phyloP scores from a whole-genome alignment of 495 filamentous ascomycete species.

The Sabuloglossum arenarium region DNA sequence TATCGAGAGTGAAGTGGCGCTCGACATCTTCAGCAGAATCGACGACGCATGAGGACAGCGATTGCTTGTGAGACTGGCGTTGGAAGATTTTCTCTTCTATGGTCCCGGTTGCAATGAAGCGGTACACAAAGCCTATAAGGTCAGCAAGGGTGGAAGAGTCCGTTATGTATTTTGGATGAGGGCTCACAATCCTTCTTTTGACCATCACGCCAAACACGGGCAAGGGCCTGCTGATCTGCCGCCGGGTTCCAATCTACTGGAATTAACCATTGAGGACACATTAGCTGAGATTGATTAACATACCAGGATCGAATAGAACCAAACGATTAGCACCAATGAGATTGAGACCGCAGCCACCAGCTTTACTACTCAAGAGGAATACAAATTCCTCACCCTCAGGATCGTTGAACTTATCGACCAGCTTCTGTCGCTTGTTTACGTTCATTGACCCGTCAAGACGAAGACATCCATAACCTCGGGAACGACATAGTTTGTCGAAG shows the following conservation, averaged over 20 bases:
- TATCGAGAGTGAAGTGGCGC: conserved; percentile 81
- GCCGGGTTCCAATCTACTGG: conserved; percentile 84
- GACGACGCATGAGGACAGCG: conserved; percentile 89
- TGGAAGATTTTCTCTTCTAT: conserved; percentile 99
- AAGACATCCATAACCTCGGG: conserved; percentile 62
- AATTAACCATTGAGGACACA: background rate
- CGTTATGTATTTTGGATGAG: background rate
- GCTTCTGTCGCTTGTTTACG: conserved; percentile 86
- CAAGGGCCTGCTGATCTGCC: conserved; percentile 91
- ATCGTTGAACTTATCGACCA: conserved; percentile 97
- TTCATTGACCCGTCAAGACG: conserved; percentile 95
- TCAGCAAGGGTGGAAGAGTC: background rate
- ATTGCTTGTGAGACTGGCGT: conserved; percentile 94
- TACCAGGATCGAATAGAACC: conserved; percentile 72
- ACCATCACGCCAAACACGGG: conserved; percentile 94
- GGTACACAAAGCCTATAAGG: conserved; percentile 56
- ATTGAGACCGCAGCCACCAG: conserved; percentile 92
- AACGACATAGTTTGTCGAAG: conserved; percentile 79
- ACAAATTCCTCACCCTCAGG: conserved; percentile 80
- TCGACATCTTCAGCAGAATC: conserved; percentile 95
- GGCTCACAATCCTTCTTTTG: conserved; percentile 81
- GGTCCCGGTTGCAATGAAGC: conserved; percentile 92
- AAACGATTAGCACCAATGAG: conserved; percentile 93
- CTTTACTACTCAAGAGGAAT: conserved; percentile 89
- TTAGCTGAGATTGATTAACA: background rate